Base-by-base conservation (phyloP, 495 filamentous ascomycete species). In the Letharia lupina region DNA sequence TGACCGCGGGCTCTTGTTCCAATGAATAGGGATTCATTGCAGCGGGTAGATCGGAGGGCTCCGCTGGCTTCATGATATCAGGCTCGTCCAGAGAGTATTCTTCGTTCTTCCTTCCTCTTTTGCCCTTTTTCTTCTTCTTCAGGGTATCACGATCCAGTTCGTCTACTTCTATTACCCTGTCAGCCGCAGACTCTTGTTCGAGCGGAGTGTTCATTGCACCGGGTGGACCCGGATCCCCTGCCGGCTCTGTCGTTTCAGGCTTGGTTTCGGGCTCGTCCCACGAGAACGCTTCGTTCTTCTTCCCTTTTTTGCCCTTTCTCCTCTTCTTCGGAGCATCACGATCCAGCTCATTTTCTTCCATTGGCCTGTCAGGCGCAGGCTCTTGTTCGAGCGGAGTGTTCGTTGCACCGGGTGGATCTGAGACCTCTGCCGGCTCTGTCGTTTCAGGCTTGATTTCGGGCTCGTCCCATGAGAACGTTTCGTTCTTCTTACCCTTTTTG, bases 31-130 rank as follows among this genome's bases (percentile, higher is more conserved):
- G 1, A 11, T 65, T 18, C n/a, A 45, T 28, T 61, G 44, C 44
- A 33, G 33, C 58, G 18, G 37, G 12, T 23, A 23, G 33, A 47
- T 31, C 60, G 20, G 60, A 42, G 7, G 18, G 28, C 23, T 35
- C 41, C 33, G 8, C 54, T 39, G 63, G 18, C 20, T 60, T 31
- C 2, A 28, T 47, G 33, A 35, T 31, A 10, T 50, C 42, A 3
- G 76, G 70, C 48, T 72, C 70, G 59, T 61, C 72, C 59, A 64
- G 63, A 28, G 73, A 70, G 13, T 75, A 58, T 15, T 70, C 70
- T 65, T 79, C 79, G 31, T 69, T 73, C 69, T 78, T 80, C 71
- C 79, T 80, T 67, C 77, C 75, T 65, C 67, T 72, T 61, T 79
- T 77, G 67, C 74, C 73, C 52, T 37, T 57, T 15, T 75, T 72